Evolutionary conservation across 140 eudicot species (phyloP).

Genomic region (Senecio squalidus): DNA sequence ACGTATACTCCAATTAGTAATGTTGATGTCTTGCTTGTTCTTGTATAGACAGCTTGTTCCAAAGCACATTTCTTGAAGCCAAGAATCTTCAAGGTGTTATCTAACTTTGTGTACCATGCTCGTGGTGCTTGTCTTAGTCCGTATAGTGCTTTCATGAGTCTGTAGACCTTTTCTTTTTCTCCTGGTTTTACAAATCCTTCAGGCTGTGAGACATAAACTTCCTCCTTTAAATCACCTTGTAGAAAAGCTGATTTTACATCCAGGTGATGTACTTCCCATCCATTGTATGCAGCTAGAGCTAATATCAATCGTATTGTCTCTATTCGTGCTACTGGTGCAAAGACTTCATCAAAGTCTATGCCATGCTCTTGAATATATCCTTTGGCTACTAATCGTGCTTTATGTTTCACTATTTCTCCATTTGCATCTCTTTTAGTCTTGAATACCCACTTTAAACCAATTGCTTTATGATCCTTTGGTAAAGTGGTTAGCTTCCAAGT

Average conservation of each 20-base stretch:
- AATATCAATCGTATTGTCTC: neutral
- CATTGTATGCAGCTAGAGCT: neutral
- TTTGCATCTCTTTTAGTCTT: neutral
- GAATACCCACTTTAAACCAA: slow-evolving; percentile 6
- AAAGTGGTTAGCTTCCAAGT: neutral
- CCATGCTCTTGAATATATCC: neutral
- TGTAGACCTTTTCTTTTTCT: neutral
- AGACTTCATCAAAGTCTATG: neutral
- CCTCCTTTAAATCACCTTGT: neutral
- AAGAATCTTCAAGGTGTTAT: neutral
- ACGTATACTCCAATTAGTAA: neutral
- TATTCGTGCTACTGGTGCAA: neutral
- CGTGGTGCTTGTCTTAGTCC: neutral
- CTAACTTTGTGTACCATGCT: neutral
- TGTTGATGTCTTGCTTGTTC: neutral
- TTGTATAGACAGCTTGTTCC: neutral
- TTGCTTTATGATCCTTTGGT: neutral
- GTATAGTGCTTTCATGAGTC: neutral
- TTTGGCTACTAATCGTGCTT: neutral
- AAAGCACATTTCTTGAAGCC: neutral
- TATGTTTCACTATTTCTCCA: neutral
- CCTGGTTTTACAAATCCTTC: neutral
- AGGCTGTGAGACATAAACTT: neutral
- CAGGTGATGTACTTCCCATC: neutral
- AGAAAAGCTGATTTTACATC: neutral